Base-by-base conservation (phyloP, 2,329 filamentous ascomycete genomes). In the Sphaerulina populicola region DNA sequence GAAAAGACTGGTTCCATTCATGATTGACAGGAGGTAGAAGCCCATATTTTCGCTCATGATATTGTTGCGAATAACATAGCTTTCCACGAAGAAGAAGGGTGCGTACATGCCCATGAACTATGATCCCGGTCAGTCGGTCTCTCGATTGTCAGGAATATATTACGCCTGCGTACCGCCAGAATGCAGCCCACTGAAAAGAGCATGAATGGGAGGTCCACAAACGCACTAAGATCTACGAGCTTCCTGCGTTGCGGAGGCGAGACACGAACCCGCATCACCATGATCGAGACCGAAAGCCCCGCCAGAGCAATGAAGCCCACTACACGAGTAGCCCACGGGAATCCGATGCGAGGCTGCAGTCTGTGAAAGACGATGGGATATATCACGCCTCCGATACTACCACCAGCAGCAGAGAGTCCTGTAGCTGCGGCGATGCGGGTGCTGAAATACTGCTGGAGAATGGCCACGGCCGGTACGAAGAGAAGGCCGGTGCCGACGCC, bases 11-110 rank as follows among this genome's bases (percentile, higher is more conserved):
- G 14, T 27, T 7, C 11, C 40, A 18, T 43, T 43, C 12, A 43
- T 27, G 12, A 54, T 47, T 6, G 83, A 74, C 1, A 87, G 68
- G 6, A 85, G 71, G 59, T 85, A 86, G 56, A 80, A 83, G 0
- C 80, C 80, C 1, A 86, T 64, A 0, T 76, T 72, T 9, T 36
- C 27, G 31, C 38, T 23, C 15, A 50, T 15, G 4, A 43, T 47
- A 46, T 3, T 79, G 41, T 71, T 3, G 11, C 78, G 30, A 8
- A n/a, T 18, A 8, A 18, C 80, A 57, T 81, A 85, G 0, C 76
- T 70, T 8, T 80, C 77, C 7, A 80, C 68, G 61, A 76, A 81
- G 63, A 79, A 79, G 21, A 81, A 66, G n/a, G 77, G 77, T 14
- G 74, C 73, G 48, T 61, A 62, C 0, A 64, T 54, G 5, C 63